phyloP scores from a whole-genome alignment of 106 monocot genomes.

The Dendrobium nobile region DNA sequence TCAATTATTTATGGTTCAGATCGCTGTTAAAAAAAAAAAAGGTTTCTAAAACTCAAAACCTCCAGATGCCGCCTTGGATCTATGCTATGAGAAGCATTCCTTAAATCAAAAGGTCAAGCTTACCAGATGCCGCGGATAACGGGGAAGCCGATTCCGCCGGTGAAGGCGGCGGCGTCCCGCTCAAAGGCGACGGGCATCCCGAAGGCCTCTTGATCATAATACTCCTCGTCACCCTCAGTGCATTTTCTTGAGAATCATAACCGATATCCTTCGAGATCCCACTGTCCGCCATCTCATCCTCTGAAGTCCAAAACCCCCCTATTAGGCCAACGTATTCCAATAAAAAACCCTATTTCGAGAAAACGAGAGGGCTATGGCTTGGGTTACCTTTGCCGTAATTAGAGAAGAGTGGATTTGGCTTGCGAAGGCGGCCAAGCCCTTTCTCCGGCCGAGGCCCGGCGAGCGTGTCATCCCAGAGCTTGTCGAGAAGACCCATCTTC shows the following conservation, averaged over 20 bases:
- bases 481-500: slow-evolving; percentile 59
- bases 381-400: slow-evolving; percentile 28
- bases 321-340: neutral
- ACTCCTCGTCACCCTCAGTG: slow-evolving; percentile 72
- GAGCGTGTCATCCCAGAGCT: slow-evolving; percentile 77
- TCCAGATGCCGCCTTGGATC: neutral
- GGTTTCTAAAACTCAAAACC: neutral
- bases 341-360: neutral
- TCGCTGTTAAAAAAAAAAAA: neutral
- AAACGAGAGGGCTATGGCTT: too few relatives aligned
- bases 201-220: slow-evolving; percentile 90
- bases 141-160: slow-evolving; percentile 62
- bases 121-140: slow-evolving; percentile 70
- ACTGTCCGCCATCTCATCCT: slow-evolving; percentile 13
- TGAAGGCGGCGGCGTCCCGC: slow-evolving; percentile 54
- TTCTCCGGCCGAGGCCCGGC: slow-evolving; percentile 59
- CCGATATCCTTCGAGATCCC: neutral
- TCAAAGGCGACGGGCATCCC: slow-evolving; percentile 47
- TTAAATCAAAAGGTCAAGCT: slow-evolving; percentile 8
- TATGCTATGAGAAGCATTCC: neutral
- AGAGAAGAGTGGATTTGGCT: slow-evolving; percentile 27
- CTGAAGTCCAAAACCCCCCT: neutral
- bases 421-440: slow-evolving; percentile 44
- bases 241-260: slow-evolving; percentile 12
- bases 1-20: neutral